Evolutionary conservation across 1,139 yeast species (phyloP), one percentile per base, ranked within the genome.

Genomic region (Zygoascus meyerae): DNA sequence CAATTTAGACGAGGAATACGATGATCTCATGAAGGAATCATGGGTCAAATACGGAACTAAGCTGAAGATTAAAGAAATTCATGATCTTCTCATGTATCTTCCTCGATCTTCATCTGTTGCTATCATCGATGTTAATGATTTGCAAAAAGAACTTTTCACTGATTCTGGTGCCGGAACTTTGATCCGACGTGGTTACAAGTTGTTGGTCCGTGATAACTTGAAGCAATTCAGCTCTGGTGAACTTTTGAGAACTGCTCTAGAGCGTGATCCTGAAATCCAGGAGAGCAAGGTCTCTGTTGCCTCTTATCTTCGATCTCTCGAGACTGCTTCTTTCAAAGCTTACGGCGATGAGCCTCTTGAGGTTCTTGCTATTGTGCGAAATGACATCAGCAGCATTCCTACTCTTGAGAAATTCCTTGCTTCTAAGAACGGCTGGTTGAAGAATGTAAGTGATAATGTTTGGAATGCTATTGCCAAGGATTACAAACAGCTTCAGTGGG

Each of bases 41-140:
- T 92, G 99, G 99, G 98, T 92, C 57, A 92, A 92, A 68, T 92
- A 92, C 67, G 99, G 99, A 58, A 92, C 99, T 53, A 92, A 92
- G 71, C 77, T 92, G 68, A 92, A 92, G 73, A 89, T 92, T 65
- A 89, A 85, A 67, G 97, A 94, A 70, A 92, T 92, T 66, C 92
- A 87, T 67, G 98, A 92, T 62, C 77, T 92, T 60, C 77, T 92
- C 63, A 92, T 86, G 70, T 92, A 85, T 64, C 77, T 92, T 63
- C 99, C 99, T 52, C 81, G 97, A 66, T 86, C 97, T 9, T 89
- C 97, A 1, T 89, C 97, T 5, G 99, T 92, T 45, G 98, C 99
- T 40, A 92, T 92, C 64, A 92, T 92, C 60, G 86, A 92, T 57
- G 97, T 94, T 41, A 79, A 86, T 60, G 97, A 92, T 65, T 76